These are phyloP conservation scores for Penicillium antarcticum DNA, from an alignment of 495 filamentous ascomycete genomes.

Conservation along the genomic window DNA sequence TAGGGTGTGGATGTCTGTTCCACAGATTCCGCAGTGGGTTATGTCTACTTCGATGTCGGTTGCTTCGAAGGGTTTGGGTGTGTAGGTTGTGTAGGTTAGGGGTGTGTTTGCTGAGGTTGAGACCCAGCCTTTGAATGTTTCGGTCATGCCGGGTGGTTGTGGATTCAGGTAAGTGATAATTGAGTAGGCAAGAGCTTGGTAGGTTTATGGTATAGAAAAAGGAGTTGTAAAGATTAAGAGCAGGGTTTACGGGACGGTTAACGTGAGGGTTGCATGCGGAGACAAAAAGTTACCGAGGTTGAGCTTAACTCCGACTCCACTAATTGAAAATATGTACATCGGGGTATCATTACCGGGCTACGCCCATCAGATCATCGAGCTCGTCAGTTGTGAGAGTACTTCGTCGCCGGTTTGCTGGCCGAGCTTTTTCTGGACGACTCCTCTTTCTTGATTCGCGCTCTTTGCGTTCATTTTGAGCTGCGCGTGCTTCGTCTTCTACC, in stretches of 20 bases:
- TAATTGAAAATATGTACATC: conserved; percentile 17
- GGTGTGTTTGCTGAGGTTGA: conserved; percentile 66
- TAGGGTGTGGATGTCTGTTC: conserved; percentile 73
- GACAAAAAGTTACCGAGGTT: conserved; percentile 15
- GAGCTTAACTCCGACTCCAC: conserved; percentile 10
- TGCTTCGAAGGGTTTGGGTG: conserved; percentile 75
- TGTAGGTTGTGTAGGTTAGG: conserved; percentile 66
- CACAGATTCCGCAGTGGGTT: conserved; percentile 83
- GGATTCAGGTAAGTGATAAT: background rate
- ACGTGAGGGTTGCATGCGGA: background rate
- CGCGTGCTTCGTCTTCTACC: conserved; percentile 45
- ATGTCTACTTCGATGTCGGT: conserved; percentile 63
- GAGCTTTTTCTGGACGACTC: conserved; percentile 40
- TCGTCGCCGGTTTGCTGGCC: conserved; percentile 53
- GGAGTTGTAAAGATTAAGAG: too few relatives aligned
- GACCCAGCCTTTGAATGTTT: conserved; percentile 79
- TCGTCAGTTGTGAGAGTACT: conserved; percentile 74
- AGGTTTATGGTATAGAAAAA: background rate
- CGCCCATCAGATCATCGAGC: conserved; percentile 59
- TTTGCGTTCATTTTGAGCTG: conserved; percentile 34
- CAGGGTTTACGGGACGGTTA: background rate
- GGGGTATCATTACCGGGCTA: conserved; percentile 17
- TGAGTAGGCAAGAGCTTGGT: background rate
- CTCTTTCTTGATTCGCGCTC: conserved; percentile 42
- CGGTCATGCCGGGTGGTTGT: background rate